These are phyloP conservation scores for Lanmaoa rubissima DNA, from an alignment of 768 basidiomycete species.

Conservation along the genomic window DNA sequence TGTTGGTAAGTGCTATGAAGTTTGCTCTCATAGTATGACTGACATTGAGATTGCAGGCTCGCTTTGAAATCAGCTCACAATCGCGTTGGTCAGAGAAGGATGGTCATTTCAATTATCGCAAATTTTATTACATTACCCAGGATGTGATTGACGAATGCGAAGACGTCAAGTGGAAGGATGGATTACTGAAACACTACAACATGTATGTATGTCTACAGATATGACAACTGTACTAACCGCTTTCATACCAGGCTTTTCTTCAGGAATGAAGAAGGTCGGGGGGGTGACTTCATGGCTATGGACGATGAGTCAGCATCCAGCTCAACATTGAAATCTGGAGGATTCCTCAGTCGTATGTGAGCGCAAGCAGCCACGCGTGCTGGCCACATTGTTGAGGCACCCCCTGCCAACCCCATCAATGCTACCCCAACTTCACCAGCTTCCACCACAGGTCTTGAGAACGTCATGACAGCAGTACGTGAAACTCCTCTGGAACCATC, in stretches of 20 bases:
- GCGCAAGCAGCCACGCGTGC: not conserved
- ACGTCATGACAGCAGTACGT: too few relatives aligned
- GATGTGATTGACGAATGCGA: not conserved
- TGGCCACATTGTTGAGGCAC: not conserved
- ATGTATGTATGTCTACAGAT: not conserved
- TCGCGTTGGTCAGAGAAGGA: slow-evolving; percentile 6
- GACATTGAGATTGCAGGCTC: not conserved
- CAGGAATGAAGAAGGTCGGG: not conserved
- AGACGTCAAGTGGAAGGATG: not conserved
- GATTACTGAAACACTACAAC: not conserved
- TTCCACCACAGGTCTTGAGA: too few relatives aligned
- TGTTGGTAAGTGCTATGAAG: not conserved
- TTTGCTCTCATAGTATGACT: not conserved
- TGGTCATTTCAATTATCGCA: slow-evolving; percentile 1
- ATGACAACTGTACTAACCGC: not conserved
- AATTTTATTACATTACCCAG: not conserved
- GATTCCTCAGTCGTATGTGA: not conserved
- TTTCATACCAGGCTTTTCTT: not conserved
- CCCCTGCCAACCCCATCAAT: too few relatives aligned
- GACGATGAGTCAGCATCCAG: not conserved
- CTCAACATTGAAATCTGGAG: not conserved
- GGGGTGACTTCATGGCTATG: not conserved
- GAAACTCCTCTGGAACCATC: too few relatives aligned
- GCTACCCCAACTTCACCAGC: too few relatives aligned
- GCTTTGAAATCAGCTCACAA: slow-evolving; percentile 5